These are phyloP conservation scores for Lepidium sativum DNA, from an alignment of 345 rosid genomes.

Conservation along the genomic window DNA sequence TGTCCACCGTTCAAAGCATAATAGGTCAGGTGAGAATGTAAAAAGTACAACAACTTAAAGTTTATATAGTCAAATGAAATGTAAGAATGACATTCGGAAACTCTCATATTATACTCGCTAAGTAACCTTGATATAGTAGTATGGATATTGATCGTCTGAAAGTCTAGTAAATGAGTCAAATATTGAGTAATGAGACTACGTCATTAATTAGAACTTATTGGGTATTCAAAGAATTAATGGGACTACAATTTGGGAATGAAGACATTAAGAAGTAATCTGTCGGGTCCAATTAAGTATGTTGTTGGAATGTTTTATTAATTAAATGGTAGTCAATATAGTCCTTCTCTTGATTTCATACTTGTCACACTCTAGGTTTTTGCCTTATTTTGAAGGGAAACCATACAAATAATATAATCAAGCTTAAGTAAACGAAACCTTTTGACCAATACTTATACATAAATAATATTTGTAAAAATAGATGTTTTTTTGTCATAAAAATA, in stretches of 20 bases:
- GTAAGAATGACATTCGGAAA: background rate
- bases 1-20: too few relatives aligned
- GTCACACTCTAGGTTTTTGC: background rate
- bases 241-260: background rate
- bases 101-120: background rate
- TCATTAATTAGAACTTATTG: background rate
- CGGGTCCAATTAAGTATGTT: background rate
- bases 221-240: background rate
- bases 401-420: background rate
- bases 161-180: background rate
- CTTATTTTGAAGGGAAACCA: background rate
- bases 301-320: background rate
- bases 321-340: constrained; percentile 13
- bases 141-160: background rate
- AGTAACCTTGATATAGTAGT: background rate
- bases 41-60: too few relatives aligned
- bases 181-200: background rate
- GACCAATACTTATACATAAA: background rate
- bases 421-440: background rate
- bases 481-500: background rate
- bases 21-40: too few relatives aligned
- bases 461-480: background rate
- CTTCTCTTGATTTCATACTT: background rate
- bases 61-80: background rate
- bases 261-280: background rate